Conservation (phyloP, 345 rosid genomes). For the Populus ilicifolia region DNA sequence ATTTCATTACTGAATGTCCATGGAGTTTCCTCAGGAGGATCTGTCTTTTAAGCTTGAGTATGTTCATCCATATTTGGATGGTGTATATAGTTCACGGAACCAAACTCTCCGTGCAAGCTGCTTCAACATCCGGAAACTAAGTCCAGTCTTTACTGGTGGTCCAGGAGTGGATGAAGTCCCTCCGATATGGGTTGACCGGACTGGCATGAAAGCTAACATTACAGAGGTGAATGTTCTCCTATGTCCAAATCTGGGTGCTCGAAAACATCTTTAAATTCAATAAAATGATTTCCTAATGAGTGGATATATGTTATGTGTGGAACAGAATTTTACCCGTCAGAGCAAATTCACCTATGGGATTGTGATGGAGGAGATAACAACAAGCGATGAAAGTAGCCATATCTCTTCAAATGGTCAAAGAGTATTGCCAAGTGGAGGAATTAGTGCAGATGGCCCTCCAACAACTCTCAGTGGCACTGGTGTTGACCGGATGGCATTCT, state of each 20-base stretch:
- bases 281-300: slow-evolving; percentile 4
- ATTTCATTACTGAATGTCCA: background rate
- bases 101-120: slow-evolving; percentile 84
- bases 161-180: slow-evolving; percentile 98
- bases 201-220: slow-evolving; percentile 87
- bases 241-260: background rate
- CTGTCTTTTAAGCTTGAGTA: slow-evolving; percentile 97
- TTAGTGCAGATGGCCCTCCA: slow-evolving; percentile 98
- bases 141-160: slow-evolving; percentile 99
- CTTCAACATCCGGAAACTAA: slow-evolving; percentile 91
- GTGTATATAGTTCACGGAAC: slow-evolving; percentile 68
- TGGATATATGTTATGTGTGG: slow-evolving; percentile 7
- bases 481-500: slow-evolving; percentile 79
- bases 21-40: slow-evolving; percentile 62
- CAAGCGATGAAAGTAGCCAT: slow-evolving; percentile 94
- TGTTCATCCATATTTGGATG: slow-evolving; percentile 95
- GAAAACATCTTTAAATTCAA: background rate
- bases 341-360: slow-evolving; percentile 97
- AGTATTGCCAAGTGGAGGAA: slow-evolving; percentile 93
- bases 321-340: slow-evolving; percentile 94
- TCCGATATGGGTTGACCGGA: slow-evolving; percentile 98
- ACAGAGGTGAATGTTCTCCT: slow-evolving; percentile 62
- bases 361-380: slow-evolving; percentile 98
- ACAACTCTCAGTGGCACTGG: slow-evolving; percentile 99
- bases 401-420: slow-evolving; percentile 85